Conservation (phyloP, 495 filamentous ascomycete genomes). For the Lindgomyces ingoldianus region DNA sequence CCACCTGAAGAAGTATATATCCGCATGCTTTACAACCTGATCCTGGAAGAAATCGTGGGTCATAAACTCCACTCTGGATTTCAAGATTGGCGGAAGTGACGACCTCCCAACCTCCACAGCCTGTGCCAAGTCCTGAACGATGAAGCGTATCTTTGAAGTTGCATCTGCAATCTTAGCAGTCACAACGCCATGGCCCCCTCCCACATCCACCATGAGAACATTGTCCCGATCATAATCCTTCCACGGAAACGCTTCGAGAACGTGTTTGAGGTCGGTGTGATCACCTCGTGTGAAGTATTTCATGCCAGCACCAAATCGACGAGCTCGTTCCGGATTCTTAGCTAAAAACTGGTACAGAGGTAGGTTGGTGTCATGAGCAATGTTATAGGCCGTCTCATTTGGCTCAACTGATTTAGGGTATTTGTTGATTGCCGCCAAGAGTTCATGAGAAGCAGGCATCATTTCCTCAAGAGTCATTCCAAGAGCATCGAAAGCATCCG, state of each 20-base stretch:
- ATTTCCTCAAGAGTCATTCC: neutral
- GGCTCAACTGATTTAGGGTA: conserved; percentile 10
- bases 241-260: neutral
- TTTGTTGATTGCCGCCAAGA: conserved; percentile 3
- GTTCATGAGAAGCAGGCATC: neutral
- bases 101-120: neutral
- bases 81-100: neutral
- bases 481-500: neutral
- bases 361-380: conserved; percentile 7
- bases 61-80: neutral
- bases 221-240: neutral
- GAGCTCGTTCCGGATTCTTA: conserved; percentile 11
- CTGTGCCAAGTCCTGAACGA: too few relatives aligned
- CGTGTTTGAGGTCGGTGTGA: neutral
- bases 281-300: neutral
- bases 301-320: conserved; percentile 18
- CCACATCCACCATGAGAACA: too few relatives aligned
- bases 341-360: conserved; percentile 5
- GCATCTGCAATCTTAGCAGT: too few relatives aligned
- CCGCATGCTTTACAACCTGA: neutral
- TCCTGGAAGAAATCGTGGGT: neutral
- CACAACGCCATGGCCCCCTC: too few relatives aligned
- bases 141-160: too few relatives aligned
- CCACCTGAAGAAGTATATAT: conserved; percentile 1
- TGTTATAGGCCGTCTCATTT: conserved; percentile 8